Percentiles rank a stretch among this genome's conserved stretches.
Conservation (phyloP, 2,329 filamentous ascomycete species). For the Colletotrichum sp. region DNA sequence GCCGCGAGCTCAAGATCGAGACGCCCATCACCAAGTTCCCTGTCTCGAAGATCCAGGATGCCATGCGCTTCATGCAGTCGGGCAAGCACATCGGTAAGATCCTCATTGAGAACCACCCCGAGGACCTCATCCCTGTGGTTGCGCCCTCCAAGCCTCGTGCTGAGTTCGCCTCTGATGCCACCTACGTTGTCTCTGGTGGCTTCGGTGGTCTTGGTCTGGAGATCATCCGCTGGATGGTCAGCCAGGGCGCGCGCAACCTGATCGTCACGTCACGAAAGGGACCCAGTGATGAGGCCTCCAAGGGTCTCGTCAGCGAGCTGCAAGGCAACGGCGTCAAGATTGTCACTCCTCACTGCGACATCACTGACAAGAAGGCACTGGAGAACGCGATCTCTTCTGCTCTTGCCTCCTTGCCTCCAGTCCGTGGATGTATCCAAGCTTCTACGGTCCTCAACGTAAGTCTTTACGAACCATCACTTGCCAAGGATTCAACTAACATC, state of each 20-base stretch:
- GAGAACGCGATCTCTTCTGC: not conserved
- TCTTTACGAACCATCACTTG: too few relatives aligned
- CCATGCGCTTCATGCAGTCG: slow-evolving; percentile 39
- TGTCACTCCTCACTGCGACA: slow-evolving; percentile 13
- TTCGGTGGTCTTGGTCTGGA: slow-evolving; percentile 9
- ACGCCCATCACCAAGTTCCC: slow-evolving; percentile 30
- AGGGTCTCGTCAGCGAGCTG: not conserved
- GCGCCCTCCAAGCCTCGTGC: not conserved
- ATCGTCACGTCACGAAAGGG: slow-evolving; percentile 31
- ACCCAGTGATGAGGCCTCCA: slow-evolving; percentile 6
- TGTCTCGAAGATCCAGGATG: slow-evolving; percentile 29
- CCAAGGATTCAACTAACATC: not conserved
- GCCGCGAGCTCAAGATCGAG: slow-evolving; percentile 26
- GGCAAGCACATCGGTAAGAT: slow-evolving; percentile 45
- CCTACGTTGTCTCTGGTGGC: slow-evolving; percentile 9
- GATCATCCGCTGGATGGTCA: slow-evolving; percentile 30
- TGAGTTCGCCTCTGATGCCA: not conserved
- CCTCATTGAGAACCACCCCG: slow-evolving; percentile 23
- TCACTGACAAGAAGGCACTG: not conserved
- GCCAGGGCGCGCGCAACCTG: slow-evolving; percentile 31
- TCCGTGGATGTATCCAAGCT: slow-evolving; percentile 5
- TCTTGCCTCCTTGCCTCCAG: not conserved
- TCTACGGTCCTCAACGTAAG: slow-evolving; percentile 14
- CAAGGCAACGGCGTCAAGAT: not conserved
- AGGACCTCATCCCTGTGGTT: not conserved